Evolutionary conservation across 345 rosid genomes (phyloP), one percentile per base, ranked within the genome.

Genomic region (Salix arbutifolia): DNA sequence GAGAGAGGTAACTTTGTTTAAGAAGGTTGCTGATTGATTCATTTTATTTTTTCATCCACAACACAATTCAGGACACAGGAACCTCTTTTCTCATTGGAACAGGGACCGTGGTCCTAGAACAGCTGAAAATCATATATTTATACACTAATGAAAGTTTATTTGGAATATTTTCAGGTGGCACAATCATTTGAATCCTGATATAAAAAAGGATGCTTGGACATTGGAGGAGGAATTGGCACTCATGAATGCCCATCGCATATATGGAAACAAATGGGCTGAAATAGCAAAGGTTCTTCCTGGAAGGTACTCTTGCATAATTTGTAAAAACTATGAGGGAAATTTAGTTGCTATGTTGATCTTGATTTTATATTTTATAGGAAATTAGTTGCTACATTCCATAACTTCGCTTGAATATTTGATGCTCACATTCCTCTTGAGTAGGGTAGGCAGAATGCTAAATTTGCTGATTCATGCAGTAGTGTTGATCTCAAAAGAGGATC

Each of bases 261-360:
- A 92, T 71, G 98, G 99, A 71, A 96, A 96, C 87, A 93, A 83
- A 83, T 96, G 99, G 99, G 99, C 99, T 80, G 97, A 94, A 85
- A 96, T 96, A 58, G 98, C 99, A 33, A 96, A 89, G 84, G 91
- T 90, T 80, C 85, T 96, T 77, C 94, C 93, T n/a, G 99, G 99
- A 87, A 96, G 99, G 99, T 96, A 87, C 46, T 67, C 56, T 52
- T 72, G 6, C 78, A 33, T 56, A 21, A 44, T 35, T 13, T 65
- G 64, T 30, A 60, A 72, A 31, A 40, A 25, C 65, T 35, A 52
- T 70, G 35, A 52, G 9, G 78, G 30, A 69, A 62, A 66, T 42
- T 69, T 58, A n/a, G 66, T 25, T 70, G 35, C 71, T 30, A 70
- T 31, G 37, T 25, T 35, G 26, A 60, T 9, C 30, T 26, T 25